A percentile compares a stretch with the other conserved stretches of the same genome.
These are phyloP conservation scores for Sporopachydermia lactativora DNA, from an alignment of 805 yeast genomes.

Conservation along the genomic window DNA sequence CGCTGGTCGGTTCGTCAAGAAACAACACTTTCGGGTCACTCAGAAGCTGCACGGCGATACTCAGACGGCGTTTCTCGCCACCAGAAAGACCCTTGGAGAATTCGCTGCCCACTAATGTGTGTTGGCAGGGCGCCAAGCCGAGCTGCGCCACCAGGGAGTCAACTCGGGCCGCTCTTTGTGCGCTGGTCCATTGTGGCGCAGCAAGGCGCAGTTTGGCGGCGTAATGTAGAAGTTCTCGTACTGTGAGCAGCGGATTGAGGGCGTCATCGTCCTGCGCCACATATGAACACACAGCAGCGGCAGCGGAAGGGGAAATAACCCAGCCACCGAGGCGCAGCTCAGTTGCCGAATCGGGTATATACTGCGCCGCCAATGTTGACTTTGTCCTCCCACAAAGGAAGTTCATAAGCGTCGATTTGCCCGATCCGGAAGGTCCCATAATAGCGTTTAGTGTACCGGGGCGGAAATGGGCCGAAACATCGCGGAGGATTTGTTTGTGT, in stretches of 20 bases:
- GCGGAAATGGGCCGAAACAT: conserved; percentile 35
- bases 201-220: conserved; percentile 62
- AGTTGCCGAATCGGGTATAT: conserved; percentile 25
- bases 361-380: conserved; percentile 19
- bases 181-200: conserved; percentile 15
- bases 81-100: conserved; percentile 54
- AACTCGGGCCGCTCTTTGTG: conserved; percentile 34
- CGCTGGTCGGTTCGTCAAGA: conserved; percentile 84
- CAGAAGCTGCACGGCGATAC: conserved; percentile 67
- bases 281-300: conserved; percentile 42
- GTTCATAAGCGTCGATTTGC: conserved; percentile 57
- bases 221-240: conserved; percentile 56
- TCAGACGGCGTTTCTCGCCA: conserved; percentile 72
- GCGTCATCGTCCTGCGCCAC: conserved; percentile 76
- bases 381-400: conserved; percentile 44
- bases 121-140: conserved; percentile 66
- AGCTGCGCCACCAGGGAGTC: conserved; percentile 45
- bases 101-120: conserved; percentile 53
- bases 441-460: conserved; percentile 53
- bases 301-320: conserved; percentile 18
- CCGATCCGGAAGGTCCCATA: conserved; percentile 76
- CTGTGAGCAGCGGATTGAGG: conserved; percentile 56
- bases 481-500: conserved; percentile 25
- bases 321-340: conserved; percentile 29
- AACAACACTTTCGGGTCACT: conserved; percentile 58